These are phyloP conservation scores for Mortierella sp. DNA, from an alignment of 371 early-diverging fungal species.

Conservation along the genomic window DNA sequence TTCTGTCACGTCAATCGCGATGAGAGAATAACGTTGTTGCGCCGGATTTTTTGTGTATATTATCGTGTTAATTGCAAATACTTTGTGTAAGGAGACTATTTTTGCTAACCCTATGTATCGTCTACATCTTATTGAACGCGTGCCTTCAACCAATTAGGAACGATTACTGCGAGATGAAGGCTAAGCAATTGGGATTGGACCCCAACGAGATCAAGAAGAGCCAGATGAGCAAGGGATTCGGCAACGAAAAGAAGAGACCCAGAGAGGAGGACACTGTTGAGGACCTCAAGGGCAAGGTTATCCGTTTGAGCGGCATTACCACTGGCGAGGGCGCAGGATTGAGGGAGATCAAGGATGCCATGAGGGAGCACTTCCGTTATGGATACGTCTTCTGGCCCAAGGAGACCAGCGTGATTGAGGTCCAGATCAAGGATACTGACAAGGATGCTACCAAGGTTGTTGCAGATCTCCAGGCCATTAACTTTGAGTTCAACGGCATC, in stretches of 20 bases:
- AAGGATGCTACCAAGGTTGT: slow-evolving; percentile 55
- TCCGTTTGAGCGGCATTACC: slow-evolving; percentile 54
- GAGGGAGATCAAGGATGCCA: slow-evolving; percentile 56
- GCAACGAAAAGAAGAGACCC: slow-evolving; percentile 49
- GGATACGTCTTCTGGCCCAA: slow-evolving; percentile 60
- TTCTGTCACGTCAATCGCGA: too few species aligned
- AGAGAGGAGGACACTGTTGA: slow-evolving; percentile 48
- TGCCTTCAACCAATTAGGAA: slow-evolving; percentile 17
- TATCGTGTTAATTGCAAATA: too few species aligned
- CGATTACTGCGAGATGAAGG: slow-evolving; percentile 57
- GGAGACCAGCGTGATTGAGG: slow-evolving; percentile 45
- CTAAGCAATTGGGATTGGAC: slow-evolving; percentile 56
- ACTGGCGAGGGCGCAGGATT: slow-evolving; percentile 47
- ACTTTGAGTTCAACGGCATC: slow-evolving; percentile 51
- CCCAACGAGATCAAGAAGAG: slow-evolving; percentile 41
- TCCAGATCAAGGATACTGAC: slow-evolving; percentile 60
- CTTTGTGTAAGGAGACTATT: too few species aligned
- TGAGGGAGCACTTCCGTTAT: slow-evolving; percentile 52
- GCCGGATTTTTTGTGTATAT: too few species aligned
- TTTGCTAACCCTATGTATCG: background rate
- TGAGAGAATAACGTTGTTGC: too few species aligned
- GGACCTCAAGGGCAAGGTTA: slow-evolving; percentile 57
- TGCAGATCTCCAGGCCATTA: slow-evolving; percentile 47
- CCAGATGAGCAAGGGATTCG: slow-evolving; percentile 46
- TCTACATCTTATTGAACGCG: background rate